Percentiles rank a stretch among this genome's conserved stretches.
phyloP scores from a whole-genome alignment of 108 stramenopile genomes.

The Nannochloropsis oceanica region DNA sequence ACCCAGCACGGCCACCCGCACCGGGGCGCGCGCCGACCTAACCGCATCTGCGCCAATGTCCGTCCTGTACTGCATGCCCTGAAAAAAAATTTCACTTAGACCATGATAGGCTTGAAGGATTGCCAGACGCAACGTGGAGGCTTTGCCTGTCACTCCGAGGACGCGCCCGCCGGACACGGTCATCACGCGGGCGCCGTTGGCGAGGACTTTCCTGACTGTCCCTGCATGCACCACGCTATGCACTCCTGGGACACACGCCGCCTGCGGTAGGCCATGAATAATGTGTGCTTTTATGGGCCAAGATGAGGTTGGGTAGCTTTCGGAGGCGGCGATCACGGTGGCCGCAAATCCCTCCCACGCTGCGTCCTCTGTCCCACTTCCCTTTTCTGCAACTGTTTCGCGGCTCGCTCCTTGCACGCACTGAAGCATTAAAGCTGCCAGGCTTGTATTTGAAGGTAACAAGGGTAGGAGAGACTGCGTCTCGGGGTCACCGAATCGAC shows the following conservation, averaged over 20 bases:
- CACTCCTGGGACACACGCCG: not conserved
- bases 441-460: constrained; percentile 20
- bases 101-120: not conserved
- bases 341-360: constrained; percentile 29
- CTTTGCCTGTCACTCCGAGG: constrained; percentile 78
- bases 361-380: not conserved
- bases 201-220: not conserved
- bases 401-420: not conserved
- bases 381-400: not conserved
- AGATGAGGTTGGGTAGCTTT: constrained; percentile 40
- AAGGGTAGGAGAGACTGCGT: constrained; percentile 87
- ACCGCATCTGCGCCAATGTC: not conserved
- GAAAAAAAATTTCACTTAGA: not conserved
- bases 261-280: not conserved
- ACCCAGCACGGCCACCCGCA: not conserved
- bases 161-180: constrained; percentile 65
- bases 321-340: constrained; percentile 85
- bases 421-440: constrained; percentile 65
- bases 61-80: not conserved
- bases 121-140: constrained; percentile 1
- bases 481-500: constrained; percentile 94
- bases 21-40: not conserved
- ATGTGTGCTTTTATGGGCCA: not conserved
- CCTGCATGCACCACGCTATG: not conserved
- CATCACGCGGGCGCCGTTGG: not conserved